These are phyloP conservation scores for Sequoiadendron giganteum DNA, from an alignment of 75 land plant genomes.

Conservation along the genomic window DNA sequence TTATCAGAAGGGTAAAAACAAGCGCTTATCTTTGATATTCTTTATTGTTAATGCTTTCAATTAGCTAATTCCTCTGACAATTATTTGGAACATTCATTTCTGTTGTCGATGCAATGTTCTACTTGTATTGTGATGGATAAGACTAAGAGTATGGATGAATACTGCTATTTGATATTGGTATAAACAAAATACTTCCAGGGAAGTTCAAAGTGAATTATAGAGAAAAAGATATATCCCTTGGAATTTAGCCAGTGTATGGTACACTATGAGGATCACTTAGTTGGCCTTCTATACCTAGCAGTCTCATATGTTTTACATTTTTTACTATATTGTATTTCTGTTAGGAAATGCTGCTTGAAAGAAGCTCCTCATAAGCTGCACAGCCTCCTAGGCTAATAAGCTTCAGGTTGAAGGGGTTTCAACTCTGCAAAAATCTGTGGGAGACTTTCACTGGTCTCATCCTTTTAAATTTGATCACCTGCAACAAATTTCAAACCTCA, in stretches of 20 bases:
- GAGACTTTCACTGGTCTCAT: neutral
- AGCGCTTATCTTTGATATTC: neutral
- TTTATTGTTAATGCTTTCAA: neutral
- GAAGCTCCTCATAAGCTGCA: neutral
- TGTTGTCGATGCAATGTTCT: neutral
- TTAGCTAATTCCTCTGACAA: neutral
- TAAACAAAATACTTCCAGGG: neutral
- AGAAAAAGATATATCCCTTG: neutral
- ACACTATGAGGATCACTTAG: neutral
- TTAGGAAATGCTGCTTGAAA: neutral
- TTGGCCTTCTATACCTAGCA: neutral
- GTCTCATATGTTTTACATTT: neutral
- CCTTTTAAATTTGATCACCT: neutral
- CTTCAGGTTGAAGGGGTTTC: neutral
- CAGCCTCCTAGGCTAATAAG: neutral
- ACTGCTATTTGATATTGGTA: neutral
- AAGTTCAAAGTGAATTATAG: neutral
- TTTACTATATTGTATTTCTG: neutral
- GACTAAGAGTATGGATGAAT: neutral
- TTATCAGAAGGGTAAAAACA: conserved; percentile 64
- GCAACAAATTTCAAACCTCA: neutral
- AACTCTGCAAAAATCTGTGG: neutral
- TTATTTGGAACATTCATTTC: neutral
- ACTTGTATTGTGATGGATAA: conserved; percentile 2
- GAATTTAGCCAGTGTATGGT: neutral